Percentiles rank a stretch among this genome's conserved stretches.
Conservation (phyloP, 176 grass and related monocot species). For the Oryza longistaminata region DNA sequence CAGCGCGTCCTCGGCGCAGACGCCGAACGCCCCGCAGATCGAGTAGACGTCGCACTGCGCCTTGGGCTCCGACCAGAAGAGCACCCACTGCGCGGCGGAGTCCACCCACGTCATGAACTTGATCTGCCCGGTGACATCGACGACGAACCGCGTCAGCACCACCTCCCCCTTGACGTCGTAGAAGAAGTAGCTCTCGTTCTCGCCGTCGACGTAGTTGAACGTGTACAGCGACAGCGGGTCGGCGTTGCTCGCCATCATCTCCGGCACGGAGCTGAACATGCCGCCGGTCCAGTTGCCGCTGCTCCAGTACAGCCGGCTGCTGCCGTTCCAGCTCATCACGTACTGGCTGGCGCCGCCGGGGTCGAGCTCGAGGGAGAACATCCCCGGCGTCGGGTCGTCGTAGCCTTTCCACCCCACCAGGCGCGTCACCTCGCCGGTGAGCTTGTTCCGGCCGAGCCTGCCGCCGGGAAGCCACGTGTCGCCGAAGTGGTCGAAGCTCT, state of each 20-base stretch:
- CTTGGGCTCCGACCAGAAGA: constrained; percentile 51
- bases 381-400: constrained; percentile 37
- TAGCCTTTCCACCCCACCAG: constrained; percentile 47
- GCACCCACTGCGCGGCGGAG: constrained; percentile 18
- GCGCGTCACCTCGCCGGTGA: constrained; percentile 28
- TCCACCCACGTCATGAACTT: constrained; percentile 48
- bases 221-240: constrained; percentile 27
- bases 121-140: constrained; percentile 49
- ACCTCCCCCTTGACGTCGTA: constrained; percentile 45
- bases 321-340: constrained; percentile 46
- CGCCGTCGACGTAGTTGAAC: constrained; percentile 43
- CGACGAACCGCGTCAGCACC: constrained; percentile 36
- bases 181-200: constrained; percentile 49
- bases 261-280: constrained; percentile 49
- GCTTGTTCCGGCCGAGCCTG: constrained; percentile 55
- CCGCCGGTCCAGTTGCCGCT: constrained; percentile 56
- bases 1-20: constrained; percentile 39
- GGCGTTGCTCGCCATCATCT: constrained; percentile 30
- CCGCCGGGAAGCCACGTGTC: constrained; percentile 65
- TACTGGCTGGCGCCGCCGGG: constrained; percentile 53
- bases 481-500: constrained; percentile 67
- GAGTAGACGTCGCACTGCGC: constrained; percentile 48
- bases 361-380: constrained; percentile 56
- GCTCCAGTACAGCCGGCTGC: constrained; percentile 45
- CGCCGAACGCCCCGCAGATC: constrained; percentile 43